Conservation (phyloP, 352 stramenopile genomes). For the Phytophthora multivora region DNA sequence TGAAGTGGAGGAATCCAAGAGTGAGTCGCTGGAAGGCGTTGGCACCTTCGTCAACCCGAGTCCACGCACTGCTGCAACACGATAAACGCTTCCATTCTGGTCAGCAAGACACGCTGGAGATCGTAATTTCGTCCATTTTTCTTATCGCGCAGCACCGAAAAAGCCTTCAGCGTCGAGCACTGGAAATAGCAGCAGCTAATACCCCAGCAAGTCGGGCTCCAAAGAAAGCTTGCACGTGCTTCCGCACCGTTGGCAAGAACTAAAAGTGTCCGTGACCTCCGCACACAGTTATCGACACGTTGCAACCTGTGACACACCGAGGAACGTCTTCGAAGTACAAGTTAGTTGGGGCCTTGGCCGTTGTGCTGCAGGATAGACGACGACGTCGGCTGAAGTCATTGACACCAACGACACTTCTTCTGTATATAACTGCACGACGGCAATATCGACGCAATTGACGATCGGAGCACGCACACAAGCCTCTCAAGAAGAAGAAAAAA, state of each 20-base stretch:
- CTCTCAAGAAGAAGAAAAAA: slow-evolving; percentile 12
- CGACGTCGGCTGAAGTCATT: slow-evolving; percentile 1
- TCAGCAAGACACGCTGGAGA: slow-evolving; percentile 7
- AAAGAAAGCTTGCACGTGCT: slow-evolving; percentile 7
- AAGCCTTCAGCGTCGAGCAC: slow-evolving; percentile 11
- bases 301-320: background rate
- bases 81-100: slow-evolving; percentile 22
- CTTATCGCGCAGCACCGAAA: slow-evolving; percentile 18
- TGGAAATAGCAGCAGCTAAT: slow-evolving; percentile 24
- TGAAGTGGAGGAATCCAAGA: slow-evolving; percentile 34
- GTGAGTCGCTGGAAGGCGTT: slow-evolving; percentile 27
- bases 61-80: background rate
- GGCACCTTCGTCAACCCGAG: slow-evolving; percentile 3
- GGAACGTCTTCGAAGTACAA: slow-evolving; percentile 2
- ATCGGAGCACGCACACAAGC: background rate
- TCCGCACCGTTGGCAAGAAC: slow-evolving; percentile 8
- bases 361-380: background rate
- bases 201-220: background rate
- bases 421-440: background rate
- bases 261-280: background rate
- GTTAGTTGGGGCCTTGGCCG: background rate
- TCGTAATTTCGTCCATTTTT: slow-evolving; percentile 20
- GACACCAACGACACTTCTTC: too few relatives aligned
- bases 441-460: background rate
- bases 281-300: background rate